These are phyloP conservation scores for Cladosporium halotolerans DNA, from an alignment of 2,329 filamentous ascomycete species.

Conservation along the genomic window DNA sequence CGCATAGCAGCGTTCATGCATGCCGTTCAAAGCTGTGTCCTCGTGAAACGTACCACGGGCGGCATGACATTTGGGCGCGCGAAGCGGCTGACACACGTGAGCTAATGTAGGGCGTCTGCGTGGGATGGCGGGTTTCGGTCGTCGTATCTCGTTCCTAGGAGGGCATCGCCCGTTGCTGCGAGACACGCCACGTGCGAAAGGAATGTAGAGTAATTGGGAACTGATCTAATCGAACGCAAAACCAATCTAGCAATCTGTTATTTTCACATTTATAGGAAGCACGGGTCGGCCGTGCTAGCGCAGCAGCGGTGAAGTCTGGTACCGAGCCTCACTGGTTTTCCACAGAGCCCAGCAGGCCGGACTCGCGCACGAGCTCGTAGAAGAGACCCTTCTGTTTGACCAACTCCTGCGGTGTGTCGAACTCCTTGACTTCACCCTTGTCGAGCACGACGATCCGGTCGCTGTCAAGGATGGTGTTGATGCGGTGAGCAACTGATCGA, in stretches of 20 bases:
- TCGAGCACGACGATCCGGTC: conserved; percentile 93
- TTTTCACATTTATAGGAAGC: neutral
- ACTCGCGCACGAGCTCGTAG: conserved; percentile 85
- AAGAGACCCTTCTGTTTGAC: conserved; percentile 73
- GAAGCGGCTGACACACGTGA: no score
- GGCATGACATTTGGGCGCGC: no score
- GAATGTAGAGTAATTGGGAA: no score
- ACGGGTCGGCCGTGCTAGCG: conserved; percentile 3
- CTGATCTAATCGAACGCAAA: neutral
- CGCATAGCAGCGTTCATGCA: no score
- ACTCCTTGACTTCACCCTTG: conserved; percentile 83
- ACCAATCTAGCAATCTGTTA: conserved; percentile 2
- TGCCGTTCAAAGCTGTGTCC: no score
- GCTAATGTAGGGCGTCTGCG: no score
- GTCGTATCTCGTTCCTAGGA: no score
- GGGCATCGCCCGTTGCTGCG: no score
- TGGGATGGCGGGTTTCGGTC: no score
- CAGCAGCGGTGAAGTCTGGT: neutral
- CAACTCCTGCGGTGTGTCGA: conserved; percentile 76
- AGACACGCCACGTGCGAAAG: no score
- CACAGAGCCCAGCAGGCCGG: conserved; percentile 58
- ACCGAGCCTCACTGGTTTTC: conserved; percentile 15
- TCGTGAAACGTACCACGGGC: no score
- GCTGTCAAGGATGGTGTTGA: conserved; percentile 88
- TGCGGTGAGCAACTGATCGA: conserved; percentile 71